Conservation (phyloP, 2,329 filamentous ascomycete genomes). For the Tolypocladium capitatum region DNA sequence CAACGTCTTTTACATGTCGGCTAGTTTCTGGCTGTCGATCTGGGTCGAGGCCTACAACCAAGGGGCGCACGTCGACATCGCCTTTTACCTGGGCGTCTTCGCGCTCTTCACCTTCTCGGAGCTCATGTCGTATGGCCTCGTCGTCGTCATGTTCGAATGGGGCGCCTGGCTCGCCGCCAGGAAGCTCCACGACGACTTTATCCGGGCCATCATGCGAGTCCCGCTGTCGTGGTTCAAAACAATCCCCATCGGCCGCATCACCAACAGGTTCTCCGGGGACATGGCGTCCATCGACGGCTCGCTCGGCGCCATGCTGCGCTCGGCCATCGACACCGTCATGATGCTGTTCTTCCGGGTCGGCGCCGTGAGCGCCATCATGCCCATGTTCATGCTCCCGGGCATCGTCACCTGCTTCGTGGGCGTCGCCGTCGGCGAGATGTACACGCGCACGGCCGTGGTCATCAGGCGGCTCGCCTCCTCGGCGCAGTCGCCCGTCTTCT, state of each 20-base stretch:
- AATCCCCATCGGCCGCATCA: conserved; percentile 36
- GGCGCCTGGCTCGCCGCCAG: conserved; percentile 44
- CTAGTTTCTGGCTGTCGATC: conserved; percentile 34
- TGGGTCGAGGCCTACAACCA: conserved; percentile 39
- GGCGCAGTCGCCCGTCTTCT: conserved; percentile 40
- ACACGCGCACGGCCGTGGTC: conserved; percentile 34
- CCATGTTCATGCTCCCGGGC: conserved; percentile 34
- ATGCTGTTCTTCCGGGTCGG: conserved; percentile 31
- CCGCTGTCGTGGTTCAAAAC: conserved; percentile 44
- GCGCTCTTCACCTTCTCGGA: conserved; percentile 30
- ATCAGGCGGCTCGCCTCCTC: conserved; percentile 32
- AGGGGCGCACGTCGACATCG: conserved; percentile 28
- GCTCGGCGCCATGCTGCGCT: conserved; percentile 31
- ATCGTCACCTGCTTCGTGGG: conserved; percentile 31
- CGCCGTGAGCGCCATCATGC: conserved; percentile 37
- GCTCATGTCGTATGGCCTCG: conserved; percentile 26
- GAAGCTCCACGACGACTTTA: conserved; percentile 37
- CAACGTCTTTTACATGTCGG: conserved; percentile 27
- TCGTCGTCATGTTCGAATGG: conserved; percentile 35
- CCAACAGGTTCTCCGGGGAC: conserved; percentile 43
- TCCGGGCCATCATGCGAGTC: conserved; percentile 37
- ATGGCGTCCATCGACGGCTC: conserved; percentile 40
- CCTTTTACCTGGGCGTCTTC: conserved; percentile 41
- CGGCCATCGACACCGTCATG: conserved; percentile 26
- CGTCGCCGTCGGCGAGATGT: conserved; percentile 33